Percentiles rank a stretch among this genome's conserved stretches.
phyloP scores from a whole-genome alignment of 495 filamentous ascomycete species.

The Xylaria flabelliformis region DNA sequence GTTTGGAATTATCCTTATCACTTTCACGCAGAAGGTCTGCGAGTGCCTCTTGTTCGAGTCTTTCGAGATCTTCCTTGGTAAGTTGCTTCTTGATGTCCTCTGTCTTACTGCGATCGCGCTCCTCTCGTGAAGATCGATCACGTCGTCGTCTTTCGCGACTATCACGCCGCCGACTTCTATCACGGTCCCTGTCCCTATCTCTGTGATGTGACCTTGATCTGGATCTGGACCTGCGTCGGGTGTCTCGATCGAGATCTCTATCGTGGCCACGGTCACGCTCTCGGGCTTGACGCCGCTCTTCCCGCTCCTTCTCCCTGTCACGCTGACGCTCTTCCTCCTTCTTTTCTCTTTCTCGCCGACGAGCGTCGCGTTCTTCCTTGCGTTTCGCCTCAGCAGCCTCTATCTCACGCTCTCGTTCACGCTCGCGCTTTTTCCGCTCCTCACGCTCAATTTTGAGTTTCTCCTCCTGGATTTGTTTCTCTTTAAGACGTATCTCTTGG shows the following conservation, averaged over 20 bases:
- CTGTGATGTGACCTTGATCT: constrained; percentile 43
- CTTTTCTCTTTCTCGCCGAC: constrained; percentile 63
- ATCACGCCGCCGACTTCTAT: constrained; percentile 37
- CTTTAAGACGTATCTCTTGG: constrained; percentile 67
- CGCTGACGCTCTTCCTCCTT: constrained; percentile 62
- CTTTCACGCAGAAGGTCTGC: constrained; percentile 61
- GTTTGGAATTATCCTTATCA: constrained; percentile 51
- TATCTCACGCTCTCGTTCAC: constrained; percentile 64
- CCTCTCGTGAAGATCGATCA: constrained; percentile 44
- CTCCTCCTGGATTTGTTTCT: constrained; percentile 69
- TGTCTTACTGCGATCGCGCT: constrained; percentile 33
- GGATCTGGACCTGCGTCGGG: constrained; percentile 35
- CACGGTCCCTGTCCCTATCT: constrained; percentile 42
- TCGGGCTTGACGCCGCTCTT: constrained; percentile 54
- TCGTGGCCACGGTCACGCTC: constrained; percentile 46
- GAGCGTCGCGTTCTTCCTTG: constrained; percentile 60
- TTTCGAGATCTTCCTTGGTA: constrained; percentile 61
- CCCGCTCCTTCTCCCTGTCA: constrained; percentile 59
- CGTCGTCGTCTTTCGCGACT: constrained; percentile 39
- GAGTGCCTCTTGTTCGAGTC: constrained; percentile 61
- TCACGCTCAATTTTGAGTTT: constrained; percentile 68
- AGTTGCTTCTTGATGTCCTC: constrained; percentile 54
- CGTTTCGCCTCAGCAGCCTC: constrained; percentile 64
- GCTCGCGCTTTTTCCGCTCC: constrained; percentile 64
- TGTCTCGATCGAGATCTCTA: constrained; percentile 41